Evolutionary conservation across 805 yeast species (phyloP).

Genomic region (Jamesozyma rosinii): DNA sequence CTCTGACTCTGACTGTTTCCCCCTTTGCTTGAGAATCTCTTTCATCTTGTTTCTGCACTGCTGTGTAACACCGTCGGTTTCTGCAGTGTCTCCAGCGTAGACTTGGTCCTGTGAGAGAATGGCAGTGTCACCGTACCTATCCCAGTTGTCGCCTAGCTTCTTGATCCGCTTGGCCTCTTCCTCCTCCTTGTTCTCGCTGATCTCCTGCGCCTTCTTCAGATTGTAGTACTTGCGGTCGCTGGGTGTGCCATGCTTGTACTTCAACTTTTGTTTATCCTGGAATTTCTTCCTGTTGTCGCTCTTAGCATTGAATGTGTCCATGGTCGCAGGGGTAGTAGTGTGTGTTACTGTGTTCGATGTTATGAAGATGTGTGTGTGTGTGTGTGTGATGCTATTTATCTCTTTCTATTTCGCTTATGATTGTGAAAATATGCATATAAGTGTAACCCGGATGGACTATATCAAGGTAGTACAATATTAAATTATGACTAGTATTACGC

Average conservation of each 20-base stretch:
- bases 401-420: too few relatives aligned
- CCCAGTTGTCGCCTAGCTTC: constrained; percentile 16
- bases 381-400: too few relatives aligned
- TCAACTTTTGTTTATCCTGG: constrained; percentile 34
- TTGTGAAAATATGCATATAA: too few relatives aligned
- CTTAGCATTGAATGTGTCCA: constrained; percentile 29
- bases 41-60: constrained; percentile 7
- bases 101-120: not conserved
- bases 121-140: constrained; percentile 15
- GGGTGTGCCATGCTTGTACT: constrained; percentile 32
- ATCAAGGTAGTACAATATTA: too few relatives aligned
- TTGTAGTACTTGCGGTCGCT: constrained; percentile 31
- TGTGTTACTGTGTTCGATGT: too few relatives aligned
- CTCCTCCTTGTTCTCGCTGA: constrained; percentile 11
- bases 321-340: too few relatives aligned
- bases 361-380: too few relatives aligned
- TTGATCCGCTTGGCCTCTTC: constrained; percentile 12
- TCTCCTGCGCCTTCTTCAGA: constrained; percentile 16
- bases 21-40: constrained; percentile 6
- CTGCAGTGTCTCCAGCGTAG: constrained; percentile 6
- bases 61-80: constrained; percentile 5
- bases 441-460: too few relatives aligned
- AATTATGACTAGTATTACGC: too few relatives aligned
- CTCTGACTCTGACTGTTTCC: constrained; percentile 2
- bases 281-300: constrained; percentile 36